Evolutionary conservation across 2,329 filamentous ascomycete genomes (phyloP).

Genomic region (Paraphoma chrysanthemicola): DNA sequence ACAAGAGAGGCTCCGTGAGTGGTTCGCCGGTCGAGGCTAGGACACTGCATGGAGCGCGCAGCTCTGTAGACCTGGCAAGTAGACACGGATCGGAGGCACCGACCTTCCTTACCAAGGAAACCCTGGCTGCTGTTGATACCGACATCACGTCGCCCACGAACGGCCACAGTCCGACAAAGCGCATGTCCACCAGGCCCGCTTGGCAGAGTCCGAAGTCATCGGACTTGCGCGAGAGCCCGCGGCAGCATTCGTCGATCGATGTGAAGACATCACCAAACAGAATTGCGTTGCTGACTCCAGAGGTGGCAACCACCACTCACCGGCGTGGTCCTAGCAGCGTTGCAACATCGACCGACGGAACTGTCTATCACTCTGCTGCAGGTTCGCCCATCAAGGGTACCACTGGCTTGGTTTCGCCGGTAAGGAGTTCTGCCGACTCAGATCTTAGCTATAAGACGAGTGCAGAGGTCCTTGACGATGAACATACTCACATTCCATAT

Average conservation of each 20-base stretch:
- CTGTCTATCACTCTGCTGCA: slow-evolving; percentile 27
- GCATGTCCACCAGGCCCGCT: slow-evolving; percentile 23
- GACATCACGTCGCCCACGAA: slow-evolving; percentile 19
- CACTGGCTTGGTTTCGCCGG: slow-evolving; percentile 21
- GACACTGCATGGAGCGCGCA: slow-evolving; percentile 22
- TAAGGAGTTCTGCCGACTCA: slow-evolving; percentile 35
- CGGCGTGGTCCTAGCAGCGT: slow-evolving; percentile 23
- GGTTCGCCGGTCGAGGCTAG: slow-evolving; percentile 21
- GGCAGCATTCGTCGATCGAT: slow-evolving; percentile 15
- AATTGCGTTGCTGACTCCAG: slow-evolving; percentile 1
- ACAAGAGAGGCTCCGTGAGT: slow-evolving; percentile 17
- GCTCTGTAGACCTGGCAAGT: slow-evolving; percentile 22
- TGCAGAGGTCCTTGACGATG: slow-evolving; percentile 9
- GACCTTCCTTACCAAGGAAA: slow-evolving; percentile 39
- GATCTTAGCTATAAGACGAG: slow-evolving; percentile 27
- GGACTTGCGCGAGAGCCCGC: slow-evolving; percentile 14
- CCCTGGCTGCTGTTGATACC: slow-evolving; percentile 27
- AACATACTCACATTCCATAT: slow-evolving; percentile 7
- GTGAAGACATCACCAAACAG: slow-evolving; percentile 27
- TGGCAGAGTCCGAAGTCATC: slow-evolving; percentile 28
- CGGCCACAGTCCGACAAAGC: slow-evolving; percentile 16
- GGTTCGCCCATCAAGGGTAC: slow-evolving; percentile 40
- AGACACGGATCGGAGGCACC: slow-evolving; percentile 13
- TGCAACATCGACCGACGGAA: slow-evolving; percentile 25
- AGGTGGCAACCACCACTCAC: slow-evolving; percentile 4